Evolutionary conservation across 345 rosid genomes (phyloP), one percentile per base, ranked within the genome.

Genomic region (Dipteronia dyeriana): DNA sequence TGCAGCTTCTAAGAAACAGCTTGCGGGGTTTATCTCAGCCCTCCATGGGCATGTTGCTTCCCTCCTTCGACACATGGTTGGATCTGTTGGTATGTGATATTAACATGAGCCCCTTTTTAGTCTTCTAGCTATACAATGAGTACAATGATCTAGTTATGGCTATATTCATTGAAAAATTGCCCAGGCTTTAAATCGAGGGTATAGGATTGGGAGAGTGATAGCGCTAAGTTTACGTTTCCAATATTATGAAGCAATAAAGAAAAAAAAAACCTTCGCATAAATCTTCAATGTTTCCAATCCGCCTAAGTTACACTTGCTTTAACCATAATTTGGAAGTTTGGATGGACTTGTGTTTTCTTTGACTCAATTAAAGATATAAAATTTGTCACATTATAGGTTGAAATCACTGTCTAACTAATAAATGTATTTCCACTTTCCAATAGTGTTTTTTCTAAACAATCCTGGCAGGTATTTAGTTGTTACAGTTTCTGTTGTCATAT

Each of bases 21-120:
- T 90, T 53, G 76, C 89, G 20, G 89, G 79, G 71, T 83, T 92
- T 87, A 87, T 97, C 73, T 90, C 94, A 79, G 82, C 84, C 60
- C 92, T 94, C 65, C 92, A 83, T 54, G 99, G 98, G 73, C 89
- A 87, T 79, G 94, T 88, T 71, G 96, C 97, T 29, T 16, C 86
- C 63, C 93, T 91, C 77, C 97, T 97, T 71, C 90, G 98, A 38
- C 95, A 97, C 80, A 86, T 87, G 92, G 94, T 91, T 83, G 99
- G 97, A 79, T 94, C 98, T 67, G 87, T 88, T 79, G 97, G 99
- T 96, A 90, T 64, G 93, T 83, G 20, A 47, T 7, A 54, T 76
- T 31, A 19, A 26, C 43, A 34, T 38, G 39, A 8, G 22, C 54
- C 17, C 29, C 3, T 47, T 51, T 47, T n/a, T 25, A 16, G 49